A percentile compares a stretch with the other conserved stretches of the same genome.
Conservation (phyloP, 352 stramenopile genomes). For the Phytophthora aleatoria region DNA sequence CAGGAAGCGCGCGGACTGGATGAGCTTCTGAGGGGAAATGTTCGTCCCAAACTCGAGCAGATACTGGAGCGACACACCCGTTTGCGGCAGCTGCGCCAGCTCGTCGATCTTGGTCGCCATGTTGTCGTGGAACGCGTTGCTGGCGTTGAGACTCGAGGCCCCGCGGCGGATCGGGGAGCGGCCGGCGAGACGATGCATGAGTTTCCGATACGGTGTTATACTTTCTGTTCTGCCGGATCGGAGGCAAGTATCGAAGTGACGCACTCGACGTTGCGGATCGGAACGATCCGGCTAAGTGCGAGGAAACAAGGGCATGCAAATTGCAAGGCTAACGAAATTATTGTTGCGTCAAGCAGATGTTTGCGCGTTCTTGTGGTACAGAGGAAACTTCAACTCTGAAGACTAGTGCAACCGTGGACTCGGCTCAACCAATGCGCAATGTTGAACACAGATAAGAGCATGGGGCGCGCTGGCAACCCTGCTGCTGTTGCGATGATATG, state of each 20-base stretch:
- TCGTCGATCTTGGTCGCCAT: conserved; percentile 75
- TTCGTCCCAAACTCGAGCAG: conserved; percentile 89
- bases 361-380: conserved; percentile 20
- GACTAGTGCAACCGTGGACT: conserved; percentile 5
- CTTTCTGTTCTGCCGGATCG: background rate
- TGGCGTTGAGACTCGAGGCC: conserved; percentile 16
- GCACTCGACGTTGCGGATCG: conserved; percentile 4
- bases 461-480: background rate
- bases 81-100: conserved; percentile 77
- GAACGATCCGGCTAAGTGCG: conserved; percentile 4
- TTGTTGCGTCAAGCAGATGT: conserved; percentile 10
- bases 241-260: conserved; percentile 19
- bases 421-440: conserved; percentile 16
- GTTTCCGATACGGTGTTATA: background rate
- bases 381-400: conserved; percentile 15
- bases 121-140: conserved; percentile 32
- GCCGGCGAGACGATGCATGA: conserved; percentile 16
- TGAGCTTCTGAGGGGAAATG: conserved; percentile 84
- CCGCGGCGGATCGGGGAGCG: conserved; percentile 12
- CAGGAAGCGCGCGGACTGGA: conserved; percentile 95
- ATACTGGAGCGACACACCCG: conserved; percentile 86
- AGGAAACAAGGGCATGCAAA: background rate
- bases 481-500: background rate
- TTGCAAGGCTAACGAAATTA: background rate
- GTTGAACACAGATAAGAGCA: background rate